Evolutionary conservation across 176 grass and related monocot genomes (phyloP).

Genomic region (Eragrostis curvula): DNA sequence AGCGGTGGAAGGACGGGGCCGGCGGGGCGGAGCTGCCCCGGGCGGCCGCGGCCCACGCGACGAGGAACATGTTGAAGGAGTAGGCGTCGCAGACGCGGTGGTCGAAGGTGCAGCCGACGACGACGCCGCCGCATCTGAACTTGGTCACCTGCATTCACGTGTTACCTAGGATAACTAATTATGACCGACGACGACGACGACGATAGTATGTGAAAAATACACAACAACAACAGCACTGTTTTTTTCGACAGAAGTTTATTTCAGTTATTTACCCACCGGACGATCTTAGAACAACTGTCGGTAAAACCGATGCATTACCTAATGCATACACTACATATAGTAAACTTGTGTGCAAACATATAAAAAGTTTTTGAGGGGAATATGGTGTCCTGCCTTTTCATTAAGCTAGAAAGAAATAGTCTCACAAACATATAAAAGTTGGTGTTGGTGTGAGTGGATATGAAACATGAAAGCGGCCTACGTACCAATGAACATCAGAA

Average conservation of each 20-base stretch:
- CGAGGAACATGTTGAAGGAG: conserved; percentile 83
- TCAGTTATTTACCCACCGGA: too few species aligned
- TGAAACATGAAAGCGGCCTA: not conserved
- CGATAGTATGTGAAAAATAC: too few species aligned
- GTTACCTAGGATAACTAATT: not conserved
- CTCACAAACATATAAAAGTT: not conserved
- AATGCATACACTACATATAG: not conserved
- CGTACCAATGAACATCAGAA: conserved; percentile 7
- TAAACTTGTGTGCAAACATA: not conserved
- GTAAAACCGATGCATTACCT: too few species aligned
- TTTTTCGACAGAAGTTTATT: too few species aligned
- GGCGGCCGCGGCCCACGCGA: conserved; percentile 58
- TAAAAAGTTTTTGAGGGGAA: too few species aligned
- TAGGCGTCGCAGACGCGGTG: conserved; percentile 87
- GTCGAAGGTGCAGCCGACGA: conserved; percentile 74
- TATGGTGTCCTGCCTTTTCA: too few species aligned
- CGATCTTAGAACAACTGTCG: too few species aligned
- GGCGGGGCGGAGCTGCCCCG: not conserved
- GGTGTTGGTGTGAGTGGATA: not conserved
- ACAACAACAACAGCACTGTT: too few species aligned
- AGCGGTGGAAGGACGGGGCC: conserved; percentile 50
- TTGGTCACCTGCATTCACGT: conserved; percentile 48
- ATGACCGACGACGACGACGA: too few species aligned
- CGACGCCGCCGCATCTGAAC: conserved; percentile 60
- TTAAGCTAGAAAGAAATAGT: too few species aligned